A percentile compares a stretch with the other conserved stretches of the same genome.
Conservation (phyloP, 176 grass and related monocot genomes). For the Triticum timopheevii region DNA sequence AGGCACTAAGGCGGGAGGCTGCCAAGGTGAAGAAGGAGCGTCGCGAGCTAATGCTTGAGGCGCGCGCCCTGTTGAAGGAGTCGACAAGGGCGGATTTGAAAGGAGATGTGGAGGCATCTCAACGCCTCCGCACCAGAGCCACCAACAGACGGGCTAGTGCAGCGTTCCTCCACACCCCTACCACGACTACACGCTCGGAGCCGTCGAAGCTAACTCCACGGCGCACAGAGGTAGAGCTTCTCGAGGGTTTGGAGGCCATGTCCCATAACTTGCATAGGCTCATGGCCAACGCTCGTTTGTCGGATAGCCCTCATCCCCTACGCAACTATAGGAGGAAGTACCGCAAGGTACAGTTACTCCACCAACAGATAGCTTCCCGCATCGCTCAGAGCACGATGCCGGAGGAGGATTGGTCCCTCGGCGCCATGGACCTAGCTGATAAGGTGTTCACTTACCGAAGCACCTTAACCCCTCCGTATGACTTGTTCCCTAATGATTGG, state of each 20-base stretch:
- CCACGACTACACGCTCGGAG: too few species aligned
- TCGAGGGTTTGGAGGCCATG: not conserved
- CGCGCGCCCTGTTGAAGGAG: too few species aligned
- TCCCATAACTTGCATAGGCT: too few species aligned
- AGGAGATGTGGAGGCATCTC: too few species aligned
- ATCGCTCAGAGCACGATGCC: not conserved
- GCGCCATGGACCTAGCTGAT: not conserved
- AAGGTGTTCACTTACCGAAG: not conserved
- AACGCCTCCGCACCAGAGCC: too few species aligned
- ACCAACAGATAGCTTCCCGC: not conserved
- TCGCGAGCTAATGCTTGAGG: too few species aligned
- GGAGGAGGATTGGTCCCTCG: not conserved
- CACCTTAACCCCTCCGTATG: too few species aligned
- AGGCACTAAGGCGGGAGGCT: not conserved
- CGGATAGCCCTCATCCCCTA: not conserved
- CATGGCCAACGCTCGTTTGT: not conserved
- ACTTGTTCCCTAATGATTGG: too few species aligned
- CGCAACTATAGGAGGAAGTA: not conserved
- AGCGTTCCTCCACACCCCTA: too few species aligned
- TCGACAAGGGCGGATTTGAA: too few species aligned
- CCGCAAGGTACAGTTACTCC: not conserved
- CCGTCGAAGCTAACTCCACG: not conserved
- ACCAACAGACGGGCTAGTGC: too few species aligned
- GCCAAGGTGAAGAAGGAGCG: not conserved
- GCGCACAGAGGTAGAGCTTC: not conserved